Evolutionary conservation across 495 filamentous ascomycete genomes (phyloP).

Genomic region (Pyronema domesticum): DNA sequence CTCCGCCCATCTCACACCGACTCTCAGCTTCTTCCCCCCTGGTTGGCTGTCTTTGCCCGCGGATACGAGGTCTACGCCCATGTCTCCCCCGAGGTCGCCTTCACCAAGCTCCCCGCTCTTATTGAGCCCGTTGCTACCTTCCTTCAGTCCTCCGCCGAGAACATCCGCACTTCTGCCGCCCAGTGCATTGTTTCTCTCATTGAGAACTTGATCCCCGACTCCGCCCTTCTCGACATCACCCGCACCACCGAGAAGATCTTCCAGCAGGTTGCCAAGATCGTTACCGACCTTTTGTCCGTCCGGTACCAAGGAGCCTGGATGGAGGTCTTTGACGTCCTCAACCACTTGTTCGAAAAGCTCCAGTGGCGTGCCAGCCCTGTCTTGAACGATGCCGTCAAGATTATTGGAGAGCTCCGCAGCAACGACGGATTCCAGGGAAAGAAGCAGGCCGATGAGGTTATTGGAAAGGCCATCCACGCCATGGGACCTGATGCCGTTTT

Average conservation of each 20-base stretch:
- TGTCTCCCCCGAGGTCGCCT: constrained; percentile 68
- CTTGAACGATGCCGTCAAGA: constrained; percentile 51
- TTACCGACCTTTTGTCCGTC: constrained; percentile 57
- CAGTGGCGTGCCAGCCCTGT: constrained; percentile 67
- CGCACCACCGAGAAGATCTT: constrained; percentile 74
- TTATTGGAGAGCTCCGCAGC: constrained; percentile 68
- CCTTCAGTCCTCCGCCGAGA: constrained; percentile 68
- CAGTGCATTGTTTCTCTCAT: constrained; percentile 88
- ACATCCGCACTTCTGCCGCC: constrained; percentile 81
- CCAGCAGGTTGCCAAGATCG: constrained; percentile 49
- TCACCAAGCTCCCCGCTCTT: constrained; percentile 65
- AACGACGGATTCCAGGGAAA: constrained; percentile 85
- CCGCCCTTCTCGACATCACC: constrained; percentile 67
- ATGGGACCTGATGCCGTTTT: constrained; percentile 78
- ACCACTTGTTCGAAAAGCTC: constrained; percentile 71
- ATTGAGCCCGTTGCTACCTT: constrained; percentile 62
- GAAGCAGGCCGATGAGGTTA: constrained; percentile 79
- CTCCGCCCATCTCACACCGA: constrained; percentile 78
- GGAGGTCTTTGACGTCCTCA: constrained; percentile 80
- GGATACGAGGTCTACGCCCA: constrained; percentile 88
- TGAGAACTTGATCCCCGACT: constrained; percentile 65
- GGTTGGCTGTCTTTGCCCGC: constrained; percentile 86
- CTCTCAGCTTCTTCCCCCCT: constrained; percentile 79
- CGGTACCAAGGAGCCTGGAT: constrained; percentile 90
- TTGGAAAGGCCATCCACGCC: constrained; percentile 66